phyloP scores from a whole-genome alignment of 768 basidiomycete genomes.

The Dictyophora rubrovolvata region DNA sequence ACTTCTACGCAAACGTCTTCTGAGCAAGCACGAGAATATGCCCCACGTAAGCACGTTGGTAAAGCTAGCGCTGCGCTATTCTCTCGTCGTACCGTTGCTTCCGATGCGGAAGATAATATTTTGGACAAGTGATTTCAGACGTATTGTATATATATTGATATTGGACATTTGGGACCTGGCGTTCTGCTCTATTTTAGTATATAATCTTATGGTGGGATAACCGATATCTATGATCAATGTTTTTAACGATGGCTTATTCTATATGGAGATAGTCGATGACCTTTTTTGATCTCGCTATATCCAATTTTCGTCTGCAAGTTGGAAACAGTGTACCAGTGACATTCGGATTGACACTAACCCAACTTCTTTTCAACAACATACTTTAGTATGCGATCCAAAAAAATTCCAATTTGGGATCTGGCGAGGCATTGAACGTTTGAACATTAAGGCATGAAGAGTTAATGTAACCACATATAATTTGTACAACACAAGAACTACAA shows the following conservation, averaged over 20 bases:
- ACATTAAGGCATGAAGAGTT: too few relatives aligned
- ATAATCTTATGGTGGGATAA: background rate
- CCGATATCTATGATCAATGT: background rate
- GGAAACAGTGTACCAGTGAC: too few relatives aligned
- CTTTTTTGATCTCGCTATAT: too few relatives aligned
- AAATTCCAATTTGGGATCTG: too few relatives aligned
- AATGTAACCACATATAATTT: too few relatives aligned
- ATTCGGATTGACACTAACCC: too few relatives aligned
- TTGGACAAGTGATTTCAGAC: constrained; percentile 24
- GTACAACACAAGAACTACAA: too few relatives aligned
- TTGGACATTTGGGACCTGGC: background rate
- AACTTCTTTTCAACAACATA: too few relatives aligned
- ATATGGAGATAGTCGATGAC: background rate
- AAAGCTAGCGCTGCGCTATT: constrained; percentile 23
- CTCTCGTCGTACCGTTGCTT: constrained; percentile 71
- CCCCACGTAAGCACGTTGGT: constrained; percentile 23
- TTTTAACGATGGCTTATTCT: background rate
- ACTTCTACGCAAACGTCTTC: constrained; percentile 31
- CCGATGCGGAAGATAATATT: constrained; percentile 73
- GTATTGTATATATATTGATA: background rate
- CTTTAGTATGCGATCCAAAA: too few relatives aligned
- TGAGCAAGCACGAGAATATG: constrained; percentile 20
- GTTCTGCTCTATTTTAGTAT: background rate
- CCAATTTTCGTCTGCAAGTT: too few relatives aligned
- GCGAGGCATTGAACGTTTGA: too few relatives aligned